These are phyloP conservation scores for Cunninghamia lanceolata DNA, from an alignment of 75 land plant species.

Conservation along the genomic window DNA sequence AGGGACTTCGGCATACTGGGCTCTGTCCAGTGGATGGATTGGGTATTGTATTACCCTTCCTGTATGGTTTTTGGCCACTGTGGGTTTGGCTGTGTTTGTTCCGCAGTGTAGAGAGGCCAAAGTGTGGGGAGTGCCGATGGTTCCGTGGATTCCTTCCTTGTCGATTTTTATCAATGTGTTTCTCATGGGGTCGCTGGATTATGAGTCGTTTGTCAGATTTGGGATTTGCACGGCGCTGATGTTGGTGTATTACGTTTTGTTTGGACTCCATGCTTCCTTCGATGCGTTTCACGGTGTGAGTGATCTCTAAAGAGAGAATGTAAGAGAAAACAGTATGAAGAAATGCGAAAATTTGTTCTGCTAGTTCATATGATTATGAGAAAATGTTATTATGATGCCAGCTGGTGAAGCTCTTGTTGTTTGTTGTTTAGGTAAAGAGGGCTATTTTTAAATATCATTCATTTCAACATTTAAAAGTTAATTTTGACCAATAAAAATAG, in stretches of 20 bases:
- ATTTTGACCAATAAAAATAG: too few relatives aligned
- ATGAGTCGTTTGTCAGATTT: conserved; percentile 54
- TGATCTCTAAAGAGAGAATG: neutral
- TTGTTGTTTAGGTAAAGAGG: too few relatives aligned
- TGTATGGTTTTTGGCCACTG: conserved; percentile 53
- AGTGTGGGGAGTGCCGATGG: conserved; percentile 73
- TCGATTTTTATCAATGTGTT: conserved; percentile 51
- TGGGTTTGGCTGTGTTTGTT: conserved; percentile 36
- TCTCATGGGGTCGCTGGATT: conserved; percentile 54
- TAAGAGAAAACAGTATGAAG: too few relatives aligned
- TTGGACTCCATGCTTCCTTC: conserved; percentile 74
- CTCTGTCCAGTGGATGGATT: conserved; percentile 30
- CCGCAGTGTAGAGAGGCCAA: conserved; percentile 43
- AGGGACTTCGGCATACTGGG: conserved; percentile 48
- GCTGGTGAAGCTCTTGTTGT: too few relatives aligned
- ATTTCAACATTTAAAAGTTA: too few relatives aligned
- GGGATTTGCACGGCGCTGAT: conserved; percentile 48
- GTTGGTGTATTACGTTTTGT: conserved; percentile 58
- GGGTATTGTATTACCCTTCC: conserved; percentile 35
- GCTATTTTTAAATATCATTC: too few relatives aligned
- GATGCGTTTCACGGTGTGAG: conserved; percentile 32
- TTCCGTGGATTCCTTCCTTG: conserved; percentile 64
- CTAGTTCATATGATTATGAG: too few relatives aligned
- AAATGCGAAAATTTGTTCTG: too few relatives aligned
- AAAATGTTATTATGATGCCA: too few relatives aligned